phyloP scores from a whole-genome alignment of 2,329 filamentous ascomycete species.

The Phoma sp. region DNA sequence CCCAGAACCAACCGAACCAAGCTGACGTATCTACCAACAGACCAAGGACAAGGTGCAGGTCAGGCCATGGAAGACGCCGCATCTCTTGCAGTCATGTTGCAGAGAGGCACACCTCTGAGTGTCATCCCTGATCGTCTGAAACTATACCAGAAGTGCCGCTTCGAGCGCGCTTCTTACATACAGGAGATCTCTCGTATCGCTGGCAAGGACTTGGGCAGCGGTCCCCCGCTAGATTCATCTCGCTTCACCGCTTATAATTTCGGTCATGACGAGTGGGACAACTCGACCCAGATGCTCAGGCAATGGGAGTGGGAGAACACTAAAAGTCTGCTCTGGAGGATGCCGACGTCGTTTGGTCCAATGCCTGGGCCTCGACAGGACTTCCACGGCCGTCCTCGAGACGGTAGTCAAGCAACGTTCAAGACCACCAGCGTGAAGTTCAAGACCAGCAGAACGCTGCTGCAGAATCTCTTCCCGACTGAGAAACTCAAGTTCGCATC shows the following conservation, averaged over 20 bases:
- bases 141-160: conserved; percentile 65
- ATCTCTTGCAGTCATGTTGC: conserved; percentile 63
- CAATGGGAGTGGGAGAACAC: conserved; percentile 58
- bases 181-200: conserved; percentile 64
- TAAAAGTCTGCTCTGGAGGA: conserved; percentile 46
- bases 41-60: conserved; percentile 67
- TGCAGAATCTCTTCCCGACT: conserved; percentile 51
- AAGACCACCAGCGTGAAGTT: conserved; percentile 51
- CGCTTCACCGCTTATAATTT: conserved; percentile 60
- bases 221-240: conserved; percentile 41
- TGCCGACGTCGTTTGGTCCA: conserved; percentile 53
- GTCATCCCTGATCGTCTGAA: conserved; percentile 63
- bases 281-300: conserved; percentile 58
- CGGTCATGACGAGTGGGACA: conserved; percentile 65
- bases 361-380: conserved; percentile 51
- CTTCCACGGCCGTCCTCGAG: conserved; percentile 26
- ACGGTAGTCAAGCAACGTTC: conserved; percentile 40
- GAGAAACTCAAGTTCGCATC: conserved; percentile 45
- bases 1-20: too few relatives aligned
- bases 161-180: conserved; percentile 63
- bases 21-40: conserved; percentile 20
- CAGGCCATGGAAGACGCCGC: conserved; percentile 72
- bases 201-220: conserved; percentile 55
- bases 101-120: conserved; percentile 49
- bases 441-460: conserved; percentile 49